These are phyloP conservation scores for Cucurbita maxima DNA, from an alignment of 306 rosid species.

Conservation along the genomic window DNA sequence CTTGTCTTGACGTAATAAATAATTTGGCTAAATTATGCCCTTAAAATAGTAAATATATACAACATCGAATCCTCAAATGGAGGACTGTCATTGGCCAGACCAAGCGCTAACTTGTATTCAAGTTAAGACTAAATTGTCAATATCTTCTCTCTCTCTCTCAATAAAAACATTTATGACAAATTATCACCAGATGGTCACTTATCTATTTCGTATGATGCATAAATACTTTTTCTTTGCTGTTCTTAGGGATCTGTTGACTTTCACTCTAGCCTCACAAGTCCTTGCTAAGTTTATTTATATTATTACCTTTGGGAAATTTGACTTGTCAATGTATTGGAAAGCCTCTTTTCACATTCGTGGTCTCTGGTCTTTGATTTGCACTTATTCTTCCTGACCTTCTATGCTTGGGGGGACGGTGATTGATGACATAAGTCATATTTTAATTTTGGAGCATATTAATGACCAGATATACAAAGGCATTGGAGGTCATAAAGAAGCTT, in stretches of 20 bases:
- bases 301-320: neutral
- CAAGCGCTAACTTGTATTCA: neutral
- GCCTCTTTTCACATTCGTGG: neutral
- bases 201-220: neutral
- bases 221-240: neutral
- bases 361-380: neutral
- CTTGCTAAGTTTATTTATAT: neutral
- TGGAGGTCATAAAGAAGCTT: constrained; percentile 89
- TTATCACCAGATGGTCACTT: neutral
- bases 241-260: neutral
- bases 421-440: neutral
- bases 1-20: neutral
- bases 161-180: neutral
- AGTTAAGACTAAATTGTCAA: neutral
- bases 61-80: neutral
- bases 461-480: constrained; percentile 77
- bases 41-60: neutral
- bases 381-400: neutral
- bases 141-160: neutral
- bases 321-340: neutral
- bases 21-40: neutral
- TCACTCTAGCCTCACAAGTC: neutral
- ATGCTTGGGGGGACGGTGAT: neutral
- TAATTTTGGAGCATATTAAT: neutral
- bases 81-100: neutral